phyloP scores from a whole-genome alignment of 257 asterid genomes.

The Perilla frutescens region DNA sequence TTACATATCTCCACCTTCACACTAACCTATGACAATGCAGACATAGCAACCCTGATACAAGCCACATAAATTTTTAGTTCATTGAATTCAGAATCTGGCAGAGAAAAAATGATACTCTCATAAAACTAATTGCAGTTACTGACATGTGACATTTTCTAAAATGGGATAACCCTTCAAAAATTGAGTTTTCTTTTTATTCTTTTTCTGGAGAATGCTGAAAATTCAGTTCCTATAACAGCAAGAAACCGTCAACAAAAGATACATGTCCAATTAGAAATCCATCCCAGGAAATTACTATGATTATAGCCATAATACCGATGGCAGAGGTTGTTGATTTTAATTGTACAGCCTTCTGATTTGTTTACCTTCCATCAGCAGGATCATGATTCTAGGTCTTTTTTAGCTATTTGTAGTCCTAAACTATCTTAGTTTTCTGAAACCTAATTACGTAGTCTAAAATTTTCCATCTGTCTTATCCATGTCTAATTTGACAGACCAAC shows the following conservation, averaged over 20 bases:
- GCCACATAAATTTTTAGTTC: slow-evolving; percentile 28
- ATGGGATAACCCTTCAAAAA: not conserved
- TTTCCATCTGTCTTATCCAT: slow-evolving; percentile 6
- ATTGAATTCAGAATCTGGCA: slow-evolving; percentile 17
- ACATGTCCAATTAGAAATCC: slow-evolving; percentile 15
- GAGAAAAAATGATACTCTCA: not conserved
- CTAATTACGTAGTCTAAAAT: not conserved
- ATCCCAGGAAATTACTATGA: slow-evolving; percentile 11
- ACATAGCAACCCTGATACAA: slow-evolving; percentile 87
- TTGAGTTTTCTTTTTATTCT: not conserved
- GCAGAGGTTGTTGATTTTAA: slow-evolving; percentile 1
- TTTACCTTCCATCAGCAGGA: slow-evolving; percentile 5
- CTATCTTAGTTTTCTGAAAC: slow-evolving; percentile 17
- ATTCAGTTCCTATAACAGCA: slow-evolving; percentile 7
- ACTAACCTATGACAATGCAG: slow-evolving; percentile 89
- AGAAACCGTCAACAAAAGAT: slow-evolving; percentile 17
- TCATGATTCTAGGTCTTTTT: slow-evolving; percentile 12
- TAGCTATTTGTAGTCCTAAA: slow-evolving; percentile 23
- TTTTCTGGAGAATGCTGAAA: slow-evolving; percentile 14
- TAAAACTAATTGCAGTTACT: not conserved
- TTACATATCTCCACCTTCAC: slow-evolving; percentile 99
- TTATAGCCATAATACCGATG: not conserved
- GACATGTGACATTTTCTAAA: not conserved
- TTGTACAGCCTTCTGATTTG: not conserved
- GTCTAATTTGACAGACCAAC: slow-evolving; percentile 23